phyloP scores from a whole-genome alignment of 2,329 filamentous ascomycete genomes.

The Epichloe sibirici region DNA sequence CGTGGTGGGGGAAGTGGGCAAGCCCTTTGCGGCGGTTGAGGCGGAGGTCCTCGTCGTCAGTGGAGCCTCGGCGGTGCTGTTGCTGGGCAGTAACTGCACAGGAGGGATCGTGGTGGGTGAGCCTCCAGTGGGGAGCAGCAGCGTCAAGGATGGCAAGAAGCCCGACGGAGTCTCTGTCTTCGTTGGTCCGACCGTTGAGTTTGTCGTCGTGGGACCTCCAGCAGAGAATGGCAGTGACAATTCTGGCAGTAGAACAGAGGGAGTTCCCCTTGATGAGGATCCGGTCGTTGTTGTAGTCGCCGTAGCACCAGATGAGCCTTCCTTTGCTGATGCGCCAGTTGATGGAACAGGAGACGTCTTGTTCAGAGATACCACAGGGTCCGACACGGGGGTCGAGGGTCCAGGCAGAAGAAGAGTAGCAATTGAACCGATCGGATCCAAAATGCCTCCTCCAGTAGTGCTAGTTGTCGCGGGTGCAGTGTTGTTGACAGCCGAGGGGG shows the following conservation, averaged over 20 bases:
- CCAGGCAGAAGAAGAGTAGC: conserved; percentile 10
- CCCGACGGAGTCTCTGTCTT: background rate
- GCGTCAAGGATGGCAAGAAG: background rate
- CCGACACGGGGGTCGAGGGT: conserved; percentile 1
- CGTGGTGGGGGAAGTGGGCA: background rate
- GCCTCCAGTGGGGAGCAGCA: background rate
- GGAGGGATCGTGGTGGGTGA: background rate
- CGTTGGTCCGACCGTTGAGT: background rate
- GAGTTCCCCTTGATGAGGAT: background rate
- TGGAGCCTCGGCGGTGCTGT: conserved; percentile 7
- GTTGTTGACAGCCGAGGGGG: conserved; percentile 1
- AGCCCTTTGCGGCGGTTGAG: background rate
- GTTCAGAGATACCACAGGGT: conserved; percentile 1
- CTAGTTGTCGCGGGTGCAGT: background rate
- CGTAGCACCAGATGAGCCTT: background rate
- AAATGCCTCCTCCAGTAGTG: conserved; percentile 6
- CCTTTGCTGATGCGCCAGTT: background rate
- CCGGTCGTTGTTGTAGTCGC: background rate
- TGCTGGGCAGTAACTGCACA: conserved; percentile 1
- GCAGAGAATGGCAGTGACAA: background rate
- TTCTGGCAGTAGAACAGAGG: background rate
- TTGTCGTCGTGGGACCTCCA: background rate
- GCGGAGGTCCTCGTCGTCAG: conserved; percentile 6
- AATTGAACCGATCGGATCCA: conserved; percentile 14
- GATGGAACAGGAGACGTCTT: background rate